Percentiles rank a stretch among this genome's conserved stretches.
Conservation (phyloP, 2,329 filamentous ascomycete species). For the Teratosphaeriaceae sp. region DNA sequence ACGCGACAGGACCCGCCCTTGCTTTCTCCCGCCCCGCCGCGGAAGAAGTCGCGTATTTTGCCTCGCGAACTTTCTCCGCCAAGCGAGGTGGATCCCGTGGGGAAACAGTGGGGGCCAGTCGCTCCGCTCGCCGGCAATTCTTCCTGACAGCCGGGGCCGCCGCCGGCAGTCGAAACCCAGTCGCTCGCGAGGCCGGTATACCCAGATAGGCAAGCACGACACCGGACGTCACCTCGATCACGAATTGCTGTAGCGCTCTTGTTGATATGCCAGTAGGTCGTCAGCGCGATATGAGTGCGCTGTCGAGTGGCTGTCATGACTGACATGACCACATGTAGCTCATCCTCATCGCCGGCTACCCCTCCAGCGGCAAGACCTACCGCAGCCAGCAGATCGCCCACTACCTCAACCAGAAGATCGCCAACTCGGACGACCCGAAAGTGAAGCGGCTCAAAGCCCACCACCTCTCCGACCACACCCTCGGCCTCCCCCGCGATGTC, state of each 20-base stretch:
- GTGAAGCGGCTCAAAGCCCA: conserved; percentile 56
- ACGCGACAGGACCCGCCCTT: not conserved
- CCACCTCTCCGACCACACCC: conserved; percentile 65
- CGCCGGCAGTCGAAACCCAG: too few species aligned
- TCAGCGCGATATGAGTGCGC: not conserved
- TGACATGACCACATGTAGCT: conserved; percentile 13
- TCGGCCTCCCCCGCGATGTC: conserved; percentile 62
- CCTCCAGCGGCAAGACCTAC: conserved; percentile 57
- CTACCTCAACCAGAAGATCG: conserved; percentile 56
- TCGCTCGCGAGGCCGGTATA: not conserved
- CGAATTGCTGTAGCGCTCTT: not conserved
- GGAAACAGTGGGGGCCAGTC: too few species aligned
- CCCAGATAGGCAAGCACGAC: conserved; percentile 1
- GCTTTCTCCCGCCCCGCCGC: too few species aligned
- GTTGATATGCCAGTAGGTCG: conserved; percentile 1
- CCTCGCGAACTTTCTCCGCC: too few species aligned
- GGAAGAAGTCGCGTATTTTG: too few species aligned
- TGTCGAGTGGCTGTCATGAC: not conserved
- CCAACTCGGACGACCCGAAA: conserved; percentile 39
- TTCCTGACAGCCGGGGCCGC: too few species aligned
- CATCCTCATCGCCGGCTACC: conserved; percentile 50
- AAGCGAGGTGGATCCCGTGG: too few species aligned
- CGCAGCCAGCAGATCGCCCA: conserved; percentile 57
- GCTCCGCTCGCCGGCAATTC: too few species aligned
- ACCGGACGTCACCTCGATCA: not conserved